These are phyloP conservation scores for Trichoderma parareesei DNA, from an alignment of 495 filamentous ascomycete genomes.

Conservation along the genomic window DNA sequence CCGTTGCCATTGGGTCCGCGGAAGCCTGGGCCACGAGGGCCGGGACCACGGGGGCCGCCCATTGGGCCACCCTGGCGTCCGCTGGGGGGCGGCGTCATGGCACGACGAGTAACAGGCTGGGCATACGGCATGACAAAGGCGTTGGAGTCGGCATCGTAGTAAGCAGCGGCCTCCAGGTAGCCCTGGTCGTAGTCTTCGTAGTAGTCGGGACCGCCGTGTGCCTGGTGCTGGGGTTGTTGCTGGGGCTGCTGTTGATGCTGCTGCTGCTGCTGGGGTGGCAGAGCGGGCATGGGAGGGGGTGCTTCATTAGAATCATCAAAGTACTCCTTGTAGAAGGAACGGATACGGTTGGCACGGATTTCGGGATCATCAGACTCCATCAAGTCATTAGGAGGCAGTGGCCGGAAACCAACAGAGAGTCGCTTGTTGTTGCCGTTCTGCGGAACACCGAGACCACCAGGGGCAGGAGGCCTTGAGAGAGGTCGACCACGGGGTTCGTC, in stretches of 20 bases:
- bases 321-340: slow-evolving; percentile 99
- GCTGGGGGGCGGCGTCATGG: slow-evolving; percentile 92
- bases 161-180: slow-evolving; percentile 51
- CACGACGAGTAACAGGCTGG: slow-evolving; percentile 75
- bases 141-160: slow-evolving; percentile 69
- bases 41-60: slow-evolving; percentile 17
- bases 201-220: slow-evolving; percentile 41
- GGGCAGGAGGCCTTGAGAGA: background rate
- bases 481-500: slow-evolving; percentile 8
- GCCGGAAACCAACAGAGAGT: slow-evolving; percentile 84
- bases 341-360: slow-evolving; percentile 87
- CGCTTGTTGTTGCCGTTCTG: slow-evolving; percentile 56
- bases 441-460: slow-evolving; percentile 43
- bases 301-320: slow-evolving; percentile 71
- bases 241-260: slow-evolving; percentile 12
- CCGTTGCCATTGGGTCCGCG: slow-evolving; percentile 18
- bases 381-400: slow-evolving; percentile 71
- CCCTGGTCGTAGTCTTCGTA: slow-evolving; percentile 63
- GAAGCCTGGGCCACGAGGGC: slow-evolving; percentile 21
- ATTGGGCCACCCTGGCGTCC: slow-evolving; percentile 26
- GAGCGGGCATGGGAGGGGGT: slow-evolving; percentile 16
- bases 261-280: slow-evolving; percentile 24
- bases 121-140: slow-evolving; percentile 72
- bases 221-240: slow-evolving; percentile 16
- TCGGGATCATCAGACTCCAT: slow-evolving; percentile 76